These are phyloP conservation scores for Ceratorhiza oryzae-sativae DNA, from an alignment of 1,284 basidiomycete genomes.

Conservation along the genomic window DNA sequence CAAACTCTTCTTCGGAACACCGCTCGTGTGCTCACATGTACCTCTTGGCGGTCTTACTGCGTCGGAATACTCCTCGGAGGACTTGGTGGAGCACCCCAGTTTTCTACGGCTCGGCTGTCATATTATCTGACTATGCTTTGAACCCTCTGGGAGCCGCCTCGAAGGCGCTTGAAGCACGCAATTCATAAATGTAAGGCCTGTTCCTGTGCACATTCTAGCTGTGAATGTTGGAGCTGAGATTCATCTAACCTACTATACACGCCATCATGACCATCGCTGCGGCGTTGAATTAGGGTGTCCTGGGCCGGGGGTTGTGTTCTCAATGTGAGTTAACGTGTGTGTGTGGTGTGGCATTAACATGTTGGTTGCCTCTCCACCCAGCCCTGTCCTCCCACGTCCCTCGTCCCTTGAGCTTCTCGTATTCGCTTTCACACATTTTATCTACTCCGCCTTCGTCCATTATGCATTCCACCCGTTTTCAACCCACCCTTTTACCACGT, in stretches of 20 bases:
- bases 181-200: constrained; percentile 1
- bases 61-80: neutral
- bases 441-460: neutral
- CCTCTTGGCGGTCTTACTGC: constrained; percentile 3
- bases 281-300: neutral
- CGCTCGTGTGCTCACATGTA: neutral
- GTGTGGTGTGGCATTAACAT: constrained; percentile 12
- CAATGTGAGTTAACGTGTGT: constrained; percentile 1
- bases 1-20: neutral
- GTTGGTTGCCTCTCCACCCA: constrained; percentile 18
- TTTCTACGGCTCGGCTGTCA: neutral
- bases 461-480: neutral
- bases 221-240: constrained; percentile 5
- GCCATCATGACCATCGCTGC: neutral
- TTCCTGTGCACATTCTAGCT: neutral
- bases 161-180: constrained; percentile 1
- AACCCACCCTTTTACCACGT: neutral
- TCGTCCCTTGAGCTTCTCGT: constrained; percentile 6
- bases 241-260: neutral
- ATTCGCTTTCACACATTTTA: constrained; percentile 12
- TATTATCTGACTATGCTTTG: neutral
- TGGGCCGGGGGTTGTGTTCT: neutral
- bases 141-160: neutral
- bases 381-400: constrained; percentile 11
- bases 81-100: neutral